These are phyloP conservation scores for Colletotrichum orbiculare DNA, from an alignment of 2,329 filamentous ascomycete genomes.

Conservation along the genomic window DNA sequence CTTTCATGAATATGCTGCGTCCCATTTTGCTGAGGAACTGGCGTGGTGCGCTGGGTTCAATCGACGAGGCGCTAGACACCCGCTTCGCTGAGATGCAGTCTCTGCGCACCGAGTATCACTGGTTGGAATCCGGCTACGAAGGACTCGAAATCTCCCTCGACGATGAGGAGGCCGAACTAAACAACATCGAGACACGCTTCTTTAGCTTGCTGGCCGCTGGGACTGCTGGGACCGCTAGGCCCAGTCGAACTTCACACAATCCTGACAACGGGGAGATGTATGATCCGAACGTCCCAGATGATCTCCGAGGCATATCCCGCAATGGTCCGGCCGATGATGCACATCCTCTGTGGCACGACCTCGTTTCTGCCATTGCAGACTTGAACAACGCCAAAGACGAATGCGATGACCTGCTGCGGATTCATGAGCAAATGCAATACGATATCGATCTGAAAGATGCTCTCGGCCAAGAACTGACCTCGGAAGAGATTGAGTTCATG, in stretches of 20 bases:
- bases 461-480: constrained; percentile 43
- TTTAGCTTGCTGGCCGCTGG: constrained; percentile 48
- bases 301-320: constrained; percentile 49
- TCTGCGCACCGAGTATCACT: constrained; percentile 51
- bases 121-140: constrained; percentile 51
- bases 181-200: constrained; percentile 50
- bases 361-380: constrained; percentile 57
- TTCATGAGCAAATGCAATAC: constrained; percentile 51
- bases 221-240: background rate
- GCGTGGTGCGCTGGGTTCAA: constrained; percentile 36
- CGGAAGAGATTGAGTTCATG: constrained; percentile 57
- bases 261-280: constrained; percentile 30
- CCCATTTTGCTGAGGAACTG: constrained; percentile 48
- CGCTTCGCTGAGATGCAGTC: constrained; percentile 50
- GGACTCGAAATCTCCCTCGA: constrained; percentile 48
- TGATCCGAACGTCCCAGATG: constrained; percentile 43
- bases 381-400: constrained; percentile 60
- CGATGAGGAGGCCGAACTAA: constrained; percentile 49
- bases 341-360: constrained; percentile 59
- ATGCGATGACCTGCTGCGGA: constrained; percentile 55
- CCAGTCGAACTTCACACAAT: background rate
- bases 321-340: constrained; percentile 51
- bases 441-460: constrained; percentile 48
- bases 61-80: constrained; percentile 42
- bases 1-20: constrained; percentile 52